Percentiles rank a stretch among this genome's conserved stretches.
Conservation (phyloP, 1,139 yeast species). For the Suhomyces panamericanus region DNA sequence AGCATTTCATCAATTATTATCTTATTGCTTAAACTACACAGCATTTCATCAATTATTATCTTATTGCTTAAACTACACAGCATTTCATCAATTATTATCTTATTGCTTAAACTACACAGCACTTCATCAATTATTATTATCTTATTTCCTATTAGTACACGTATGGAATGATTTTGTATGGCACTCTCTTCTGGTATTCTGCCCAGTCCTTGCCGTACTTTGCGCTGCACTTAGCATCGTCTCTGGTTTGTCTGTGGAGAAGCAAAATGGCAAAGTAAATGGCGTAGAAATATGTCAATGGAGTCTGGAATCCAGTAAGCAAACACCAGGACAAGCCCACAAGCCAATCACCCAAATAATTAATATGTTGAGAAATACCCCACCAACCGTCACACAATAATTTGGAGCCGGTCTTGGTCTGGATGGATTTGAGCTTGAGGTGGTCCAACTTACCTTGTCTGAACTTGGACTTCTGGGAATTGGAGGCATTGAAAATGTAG, state of each 20-base stretch:
- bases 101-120: too few relatives aligned
- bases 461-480: slow-evolving; percentile 81
- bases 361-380: slow-evolving; percentile 89
- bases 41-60: too few relatives aligned
- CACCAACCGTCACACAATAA: slow-evolving; percentile 94
- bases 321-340: slow-evolving; percentile 92
- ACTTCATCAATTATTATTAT: too few relatives aligned
- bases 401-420: slow-evolving; percentile 76
- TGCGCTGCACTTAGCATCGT: slow-evolving; percentile 83
- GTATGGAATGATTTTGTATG: slow-evolving; percentile 88
- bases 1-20: too few relatives aligned
- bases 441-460: slow-evolving; percentile 72
- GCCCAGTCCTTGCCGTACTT: slow-evolving; percentile 89
- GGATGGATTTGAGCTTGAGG: slow-evolving; percentile 61
- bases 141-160: slow-evolving; percentile 50
- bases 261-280: slow-evolving; percentile 78
- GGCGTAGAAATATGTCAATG: slow-evolving; percentile 84
- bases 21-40: too few relatives aligned
- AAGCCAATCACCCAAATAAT: slow-evolving; percentile 94
- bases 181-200: slow-evolving; percentile 76
- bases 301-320: slow-evolving; percentile 80
- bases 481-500: slow-evolving; percentile 80
- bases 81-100: too few relatives aligned
- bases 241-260: slow-evolving; percentile 86
- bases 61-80: too few relatives aligned